Conservation (phyloP, 768 basidiomycete genomes). For the Hypsizygus marmoreus region DNA sequence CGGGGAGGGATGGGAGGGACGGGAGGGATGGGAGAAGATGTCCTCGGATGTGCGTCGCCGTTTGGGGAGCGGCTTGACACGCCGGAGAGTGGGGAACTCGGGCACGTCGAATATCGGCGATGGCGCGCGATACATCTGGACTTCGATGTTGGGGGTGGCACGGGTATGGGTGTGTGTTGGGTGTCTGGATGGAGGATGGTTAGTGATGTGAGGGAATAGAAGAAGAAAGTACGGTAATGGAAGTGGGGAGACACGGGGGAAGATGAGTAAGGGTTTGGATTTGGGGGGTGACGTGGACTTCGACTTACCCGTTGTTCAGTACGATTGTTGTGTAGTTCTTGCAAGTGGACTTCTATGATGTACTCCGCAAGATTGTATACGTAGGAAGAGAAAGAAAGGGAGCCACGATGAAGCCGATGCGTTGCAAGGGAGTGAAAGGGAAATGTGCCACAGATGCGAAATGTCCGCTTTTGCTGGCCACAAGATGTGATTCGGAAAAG, state of each 20-base stretch:
- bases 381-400: no score
- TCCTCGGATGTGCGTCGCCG: slow-evolving; percentile 56
- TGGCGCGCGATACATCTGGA: slow-evolving; percentile 54
- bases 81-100: slow-evolving; percentile 61
- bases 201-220: slow-evolving; percentile 2
- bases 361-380: no score
- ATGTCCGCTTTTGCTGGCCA: no score
- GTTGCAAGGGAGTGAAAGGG: no score
- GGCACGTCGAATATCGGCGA: slow-evolving; percentile 67
- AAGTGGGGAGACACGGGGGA: slow-evolving; percentile 2
- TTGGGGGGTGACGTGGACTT: slow-evolving; percentile 22
- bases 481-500: no score
- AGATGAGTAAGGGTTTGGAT: slow-evolving; percentile 5
- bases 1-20: background rate
- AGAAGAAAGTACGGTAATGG: background rate
- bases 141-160: slow-evolving; percentile 7
- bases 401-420: no score
- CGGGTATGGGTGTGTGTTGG: slow-evolving; percentile 5
- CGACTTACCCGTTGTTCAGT: no score
- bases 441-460: no score
- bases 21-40: background rate
- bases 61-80: slow-evolving; percentile 80
- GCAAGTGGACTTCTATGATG: no score
- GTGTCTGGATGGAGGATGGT: slow-evolving; percentile 4
- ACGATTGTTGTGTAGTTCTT: no score